Evolutionary conservation across 371 early-diverging fungal genomes (phyloP), one percentile per base, ranked within the genome.

Genomic region (Rhizopus stolonifer): DNA sequence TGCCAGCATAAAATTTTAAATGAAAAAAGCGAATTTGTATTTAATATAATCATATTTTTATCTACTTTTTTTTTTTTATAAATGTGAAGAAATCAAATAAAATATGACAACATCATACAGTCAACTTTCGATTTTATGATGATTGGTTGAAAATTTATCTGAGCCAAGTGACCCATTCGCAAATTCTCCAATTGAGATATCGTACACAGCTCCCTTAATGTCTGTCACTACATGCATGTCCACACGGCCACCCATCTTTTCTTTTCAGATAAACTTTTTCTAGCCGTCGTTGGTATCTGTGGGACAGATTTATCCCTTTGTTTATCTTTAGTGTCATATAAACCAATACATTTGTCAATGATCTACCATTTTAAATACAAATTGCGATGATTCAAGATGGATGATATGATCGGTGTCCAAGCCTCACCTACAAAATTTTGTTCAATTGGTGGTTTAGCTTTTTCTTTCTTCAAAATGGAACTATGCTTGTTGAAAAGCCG

Each of bases 61-160:
- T n/a, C n/a, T n/a, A n/a, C n/a, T n/a, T n/a, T n/a, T n/a, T n/a
- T n/a, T n/a, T n/a, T n/a, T n/a, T n/a, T n/a, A n/a, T n/a, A n/a
- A n/a, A n/a, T n/a, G n/a, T n/a, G n/a, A n/a, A n/a, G n/a, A n/a
- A n/a, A n/a, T n/a, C n/a, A n/a, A n/a, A n/a, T n/a, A n/a, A n/a
- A n/a, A n/a, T n/a, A n/a, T n/a, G n/a, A n/a, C n/a, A n/a, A n/a
- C n/a, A n/a, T n/a, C n/a, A n/a, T n/a, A n/a, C n/a, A n/a, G n/a
- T n/a, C n/a, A n/a, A n/a, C n/a, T n/a, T n/a, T n/a, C n/a, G n/a
- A 46, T 42, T 24, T 49, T 54, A 9, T 42, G 19, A 34, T 62
- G 58, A 32, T 62, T 57, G 15, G 22, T 13, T 2, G 33, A 22
- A 31, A 48, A 48, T 38, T 52, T 46, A 9, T 4, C 36, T 5